These are phyloP conservation scores for Fusarium sp. DNA, from an alignment of 2,329 filamentous ascomycete genomes.

Conservation along the genomic window DNA sequence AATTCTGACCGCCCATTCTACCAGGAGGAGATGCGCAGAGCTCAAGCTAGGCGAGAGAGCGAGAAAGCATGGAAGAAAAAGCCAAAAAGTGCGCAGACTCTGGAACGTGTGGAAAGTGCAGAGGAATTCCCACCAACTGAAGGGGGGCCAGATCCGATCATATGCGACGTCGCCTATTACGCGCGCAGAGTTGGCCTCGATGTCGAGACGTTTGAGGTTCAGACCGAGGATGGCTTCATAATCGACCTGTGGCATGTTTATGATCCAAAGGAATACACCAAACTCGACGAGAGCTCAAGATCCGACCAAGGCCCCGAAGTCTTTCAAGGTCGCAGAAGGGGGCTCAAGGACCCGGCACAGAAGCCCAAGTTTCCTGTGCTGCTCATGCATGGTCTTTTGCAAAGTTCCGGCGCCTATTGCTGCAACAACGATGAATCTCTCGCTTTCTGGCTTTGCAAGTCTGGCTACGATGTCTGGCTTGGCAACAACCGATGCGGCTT, in stretches of 20 bases:
- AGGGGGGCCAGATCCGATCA: conserved; percentile 79
- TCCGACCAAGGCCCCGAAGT: conserved; percentile 66
- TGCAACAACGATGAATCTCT: conserved; percentile 89
- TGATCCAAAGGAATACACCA: conserved; percentile 77
- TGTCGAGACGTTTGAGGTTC: conserved; percentile 81
- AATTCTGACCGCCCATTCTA: conserved; percentile 72
- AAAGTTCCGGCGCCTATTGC: conserved; percentile 88
- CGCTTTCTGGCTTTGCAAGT: conserved; percentile 91
- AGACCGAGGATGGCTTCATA: conserved; percentile 94
- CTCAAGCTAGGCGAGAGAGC: conserved; percentile 63
- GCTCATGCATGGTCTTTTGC: conserved; percentile 86
- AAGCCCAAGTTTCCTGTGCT: conserved; percentile 80
- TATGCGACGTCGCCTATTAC: conserved; percentile 86
- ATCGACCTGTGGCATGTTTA: conserved; percentile 91
- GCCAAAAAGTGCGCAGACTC: conserved; percentile 48
- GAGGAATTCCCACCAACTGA: conserved; percentile 77
- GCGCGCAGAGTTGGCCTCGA: conserved; percentile 88
- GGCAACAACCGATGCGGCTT: conserved; percentile 94
- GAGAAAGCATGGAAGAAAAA: conserved; percentile 69
- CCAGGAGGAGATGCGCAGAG: conserved; percentile 73
- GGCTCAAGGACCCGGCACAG: conserved; percentile 49
- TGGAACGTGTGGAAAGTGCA: conserved; percentile 55
- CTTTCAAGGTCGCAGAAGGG: conserved; percentile 59
- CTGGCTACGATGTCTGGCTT: conserved; percentile 93
- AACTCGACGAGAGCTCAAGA: conserved; percentile 59